These are phyloP conservation scores for Glaciozyma martinii DNA, from an alignment of 768 basidiomycete genomes.

Conservation along the genomic window DNA sequence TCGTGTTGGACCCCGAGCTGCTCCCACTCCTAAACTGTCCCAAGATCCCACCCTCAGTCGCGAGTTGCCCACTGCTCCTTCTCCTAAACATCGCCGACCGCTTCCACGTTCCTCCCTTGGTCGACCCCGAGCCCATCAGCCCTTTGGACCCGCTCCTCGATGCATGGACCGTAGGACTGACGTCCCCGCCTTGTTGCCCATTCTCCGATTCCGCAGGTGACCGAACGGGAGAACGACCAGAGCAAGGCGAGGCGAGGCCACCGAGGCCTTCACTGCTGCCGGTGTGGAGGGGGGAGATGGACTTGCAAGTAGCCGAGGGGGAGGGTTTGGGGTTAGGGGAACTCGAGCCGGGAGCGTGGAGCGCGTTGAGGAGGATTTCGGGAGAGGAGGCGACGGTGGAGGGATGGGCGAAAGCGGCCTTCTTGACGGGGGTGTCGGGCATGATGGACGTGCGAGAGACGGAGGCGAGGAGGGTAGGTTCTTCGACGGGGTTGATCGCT, in stretches of 20 bases:
- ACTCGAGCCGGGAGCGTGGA: neutral
- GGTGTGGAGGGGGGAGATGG: conserved; percentile 13
- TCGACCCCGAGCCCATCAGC: neutral
- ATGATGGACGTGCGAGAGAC: conserved; percentile 25
- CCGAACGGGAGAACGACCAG: too few species aligned
- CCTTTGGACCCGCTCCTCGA: neutral
- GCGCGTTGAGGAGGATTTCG: conserved; percentile 1
- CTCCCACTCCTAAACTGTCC: conserved; percentile 8
- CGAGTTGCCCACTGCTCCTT: conserved; percentile 23
- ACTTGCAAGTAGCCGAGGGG: neutral
- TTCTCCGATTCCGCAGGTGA: too few species aligned
- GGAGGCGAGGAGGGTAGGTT: conserved; percentile 14
- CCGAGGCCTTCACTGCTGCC: neutral
- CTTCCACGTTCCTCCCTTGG: too few species aligned
- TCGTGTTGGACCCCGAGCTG: conserved; percentile 11
- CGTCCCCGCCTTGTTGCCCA: too few species aligned
- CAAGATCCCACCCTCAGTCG: conserved; percentile 12
- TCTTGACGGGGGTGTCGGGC: conserved; percentile 39
- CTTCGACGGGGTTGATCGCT: conserved; percentile 8
- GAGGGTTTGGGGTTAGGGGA: neutral
- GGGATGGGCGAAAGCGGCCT: conserved; percentile 8
- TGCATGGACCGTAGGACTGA: conserved; percentile 12
- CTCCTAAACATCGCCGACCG: conserved; percentile 21
- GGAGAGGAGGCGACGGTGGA: neutral
- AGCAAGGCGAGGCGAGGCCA: too few species aligned